Evolutionary conservation across 306 rosid species (phyloP), one percentile per base, ranked within the genome.

Genomic region (Sesbania bispinosa): DNA sequence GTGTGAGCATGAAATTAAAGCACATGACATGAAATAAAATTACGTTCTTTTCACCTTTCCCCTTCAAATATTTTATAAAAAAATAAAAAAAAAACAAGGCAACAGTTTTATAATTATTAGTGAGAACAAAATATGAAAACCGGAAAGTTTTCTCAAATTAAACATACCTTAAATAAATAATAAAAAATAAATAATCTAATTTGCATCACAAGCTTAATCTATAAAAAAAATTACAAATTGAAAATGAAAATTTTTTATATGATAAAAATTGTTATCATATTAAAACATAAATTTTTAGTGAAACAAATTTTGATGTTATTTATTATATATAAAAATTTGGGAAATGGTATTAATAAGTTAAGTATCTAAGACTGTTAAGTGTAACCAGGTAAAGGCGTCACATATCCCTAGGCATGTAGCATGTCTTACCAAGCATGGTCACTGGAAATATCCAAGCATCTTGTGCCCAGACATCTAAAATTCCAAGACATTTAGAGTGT

Each of bases 331-430:
- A 36, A 36, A 54, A 59, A 43, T 20, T 35, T n/a, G n/a, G 21
- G 4, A 19, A 27, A 45, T 32, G 43, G 11, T 18, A 38, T 39
- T 15, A 23, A 11, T 54, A 7, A 1, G 26, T 21, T 11, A 19
- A 46, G 16, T 9, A 59, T 33, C 67, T 10, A 35, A 36, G 30
- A 60, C 27, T 36, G 26, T 7, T 7, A 23, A 29, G 73, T 7
- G 30, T 16, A 30, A 48, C 23, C 38, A 58, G 32, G n/a, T 32
- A 64, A 18, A 46, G 30, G 36, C 14, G 41, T 62, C 21, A 16
- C n/a, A 15, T 9, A 67, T 67, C 60, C 72, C 72, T 16, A 48
- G 30, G 35, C 52, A 51, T 33, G 48, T 67, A 69, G 19, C 36
- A 30, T 9, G 14, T 16, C 18, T 1, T 18, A 27, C 10, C 46